Conservation (phyloP, 768 basidiomycete genomes). For the Podaxis mareebaensis region DNA sequence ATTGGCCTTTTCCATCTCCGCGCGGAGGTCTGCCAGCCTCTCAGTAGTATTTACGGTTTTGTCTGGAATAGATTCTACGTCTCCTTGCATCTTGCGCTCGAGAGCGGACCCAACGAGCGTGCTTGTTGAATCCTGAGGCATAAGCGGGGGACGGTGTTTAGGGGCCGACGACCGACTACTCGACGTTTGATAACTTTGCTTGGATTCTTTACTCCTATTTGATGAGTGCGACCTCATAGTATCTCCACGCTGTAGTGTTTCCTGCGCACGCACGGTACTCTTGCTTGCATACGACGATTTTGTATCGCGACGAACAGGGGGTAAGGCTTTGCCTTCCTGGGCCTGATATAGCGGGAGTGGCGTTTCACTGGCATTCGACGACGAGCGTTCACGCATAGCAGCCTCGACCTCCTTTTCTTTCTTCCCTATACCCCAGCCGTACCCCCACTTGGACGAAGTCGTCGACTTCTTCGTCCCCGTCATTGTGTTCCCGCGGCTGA, state of each 20-base stretch:
- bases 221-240: slow-evolving; percentile 31
- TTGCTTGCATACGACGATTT: slow-evolving; percentile 35
- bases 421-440: slow-evolving; percentile 69
- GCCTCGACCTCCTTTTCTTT: slow-evolving; percentile 43
- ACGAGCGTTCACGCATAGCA: slow-evolving; percentile 27
- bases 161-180: slow-evolving; percentile 34
- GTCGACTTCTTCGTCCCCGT: slow-evolving; percentile 58
- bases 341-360: slow-evolving; percentile 39
- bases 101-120: slow-evolving; percentile 76
- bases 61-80: slow-evolving; percentile 59
- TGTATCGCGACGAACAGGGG: slow-evolving; percentile 24
- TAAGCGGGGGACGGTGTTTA: slow-evolving; percentile 36
- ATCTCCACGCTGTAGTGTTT: slow-evolving; percentile 36
- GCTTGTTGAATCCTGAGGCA: slow-evolving; percentile 63
- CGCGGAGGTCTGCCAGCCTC: slow-evolving; percentile 61
- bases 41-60: slow-evolving; percentile 40
- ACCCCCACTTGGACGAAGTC: slow-evolving; percentile 57
- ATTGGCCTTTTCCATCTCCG: slow-evolving; percentile 64
- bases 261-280: slow-evolving; percentile 26
- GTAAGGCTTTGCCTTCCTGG: not conserved
- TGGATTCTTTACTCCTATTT: slow-evolving; percentile 31
- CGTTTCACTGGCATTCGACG: slow-evolving; percentile 24
- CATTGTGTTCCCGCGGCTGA: slow-evolving; percentile 53
- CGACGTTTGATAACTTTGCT: slow-evolving; percentile 28
- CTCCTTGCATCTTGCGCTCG: slow-evolving; percentile 64